A percentile compares a stretch with the other conserved stretches of the same genome.
phyloP scores from a whole-genome alignment of 116 monocot genomes.

The Posidonia oceanica region DNA sequence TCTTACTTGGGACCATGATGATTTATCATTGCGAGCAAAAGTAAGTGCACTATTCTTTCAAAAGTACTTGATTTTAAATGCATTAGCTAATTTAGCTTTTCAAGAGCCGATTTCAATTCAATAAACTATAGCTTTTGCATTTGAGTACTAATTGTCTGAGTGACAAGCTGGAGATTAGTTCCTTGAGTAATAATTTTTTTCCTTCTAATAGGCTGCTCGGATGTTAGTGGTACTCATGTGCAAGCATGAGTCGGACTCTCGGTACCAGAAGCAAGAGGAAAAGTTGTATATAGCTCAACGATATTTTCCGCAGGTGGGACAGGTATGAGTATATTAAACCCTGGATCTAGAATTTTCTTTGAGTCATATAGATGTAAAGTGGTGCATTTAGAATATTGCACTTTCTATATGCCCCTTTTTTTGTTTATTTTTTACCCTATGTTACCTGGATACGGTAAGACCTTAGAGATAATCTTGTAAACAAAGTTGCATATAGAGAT shows the following conservation, averaged over 20 bases:
- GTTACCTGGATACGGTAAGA: too few relatives aligned
- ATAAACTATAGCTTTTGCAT: too few relatives aligned
- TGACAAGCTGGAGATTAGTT: background rate
- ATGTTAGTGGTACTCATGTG: conserved; percentile 94
- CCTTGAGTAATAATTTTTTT: background rate
- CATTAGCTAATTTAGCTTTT: background rate
- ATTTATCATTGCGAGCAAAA: conserved; percentile 78
- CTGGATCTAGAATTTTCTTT: background rate
- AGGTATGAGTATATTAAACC: conserved; percentile 27
- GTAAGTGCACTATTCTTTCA: conserved; percentile 22
- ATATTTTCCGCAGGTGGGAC: conserved; percentile 93
- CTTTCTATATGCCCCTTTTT: too few relatives aligned
- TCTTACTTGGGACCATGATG: conserved; percentile 98
- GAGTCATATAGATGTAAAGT: background rate
- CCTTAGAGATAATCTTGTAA: too few relatives aligned
- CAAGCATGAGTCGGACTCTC: conserved; percentile 96
- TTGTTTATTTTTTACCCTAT: too few relatives aligned
- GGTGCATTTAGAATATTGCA: too few relatives aligned
- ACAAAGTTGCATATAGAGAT: too few relatives aligned
- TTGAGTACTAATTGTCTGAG: background rate
- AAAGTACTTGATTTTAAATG: background rate
- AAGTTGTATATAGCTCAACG: conserved; percentile 96
- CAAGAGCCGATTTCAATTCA: background rate
- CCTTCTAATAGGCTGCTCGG: conserved; percentile 65
- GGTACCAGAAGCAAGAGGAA: conserved; percentile 95